phyloP scores from a whole-genome alignment of 768 basidiomycete genomes.

The Leccinum sublutescens region DNA sequence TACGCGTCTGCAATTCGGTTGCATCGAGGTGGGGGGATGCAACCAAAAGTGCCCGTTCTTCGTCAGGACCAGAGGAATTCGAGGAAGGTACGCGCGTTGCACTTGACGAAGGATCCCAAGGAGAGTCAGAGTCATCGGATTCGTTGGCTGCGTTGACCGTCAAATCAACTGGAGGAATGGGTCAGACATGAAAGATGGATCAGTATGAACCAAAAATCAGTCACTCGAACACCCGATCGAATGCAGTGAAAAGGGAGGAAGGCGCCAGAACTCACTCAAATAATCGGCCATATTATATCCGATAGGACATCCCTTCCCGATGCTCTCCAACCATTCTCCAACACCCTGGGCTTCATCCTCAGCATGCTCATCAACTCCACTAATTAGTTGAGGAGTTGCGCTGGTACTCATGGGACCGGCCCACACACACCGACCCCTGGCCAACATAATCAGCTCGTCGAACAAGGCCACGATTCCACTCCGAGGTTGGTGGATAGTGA shows the following conservation, averaged over 20 bases:
- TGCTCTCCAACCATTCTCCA: constrained; percentile 66
- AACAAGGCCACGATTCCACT: constrained; percentile 97
- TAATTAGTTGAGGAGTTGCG: constrained; percentile 3
- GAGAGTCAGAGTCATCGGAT: constrained; percentile 28
- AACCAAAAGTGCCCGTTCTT: constrained; percentile 64
- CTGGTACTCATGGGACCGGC: constrained; percentile 29
- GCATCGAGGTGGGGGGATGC: constrained; percentile 41
- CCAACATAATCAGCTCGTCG: constrained; percentile 86
- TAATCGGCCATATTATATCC: constrained; percentile 98
- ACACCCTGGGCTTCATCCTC: constrained; percentile 27
- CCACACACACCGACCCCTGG: constrained; percentile 62
- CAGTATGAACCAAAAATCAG: not conserved
- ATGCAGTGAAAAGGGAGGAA: not conserved
- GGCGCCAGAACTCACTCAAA: constrained; percentile 62
- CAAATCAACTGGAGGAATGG: constrained; percentile 54
- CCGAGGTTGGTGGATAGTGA: constrained; percentile 97
- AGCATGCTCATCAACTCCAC: constrained; percentile 5
- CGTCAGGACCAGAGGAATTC: constrained; percentile 53
- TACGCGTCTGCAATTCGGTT: constrained; percentile 50
- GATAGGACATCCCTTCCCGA: constrained; percentile 82
- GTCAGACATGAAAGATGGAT: constrained; percentile 1
- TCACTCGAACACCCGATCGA: not conserved
- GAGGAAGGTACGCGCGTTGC: constrained; percentile 34
- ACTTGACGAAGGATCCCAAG: constrained; percentile 29
- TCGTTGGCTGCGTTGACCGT: constrained; percentile 58